Evolutionary conservation across 148 eudicot species (phyloP), one percentile per base, ranked within the genome.

Genomic region (Salicornia ramosissima): DNA sequence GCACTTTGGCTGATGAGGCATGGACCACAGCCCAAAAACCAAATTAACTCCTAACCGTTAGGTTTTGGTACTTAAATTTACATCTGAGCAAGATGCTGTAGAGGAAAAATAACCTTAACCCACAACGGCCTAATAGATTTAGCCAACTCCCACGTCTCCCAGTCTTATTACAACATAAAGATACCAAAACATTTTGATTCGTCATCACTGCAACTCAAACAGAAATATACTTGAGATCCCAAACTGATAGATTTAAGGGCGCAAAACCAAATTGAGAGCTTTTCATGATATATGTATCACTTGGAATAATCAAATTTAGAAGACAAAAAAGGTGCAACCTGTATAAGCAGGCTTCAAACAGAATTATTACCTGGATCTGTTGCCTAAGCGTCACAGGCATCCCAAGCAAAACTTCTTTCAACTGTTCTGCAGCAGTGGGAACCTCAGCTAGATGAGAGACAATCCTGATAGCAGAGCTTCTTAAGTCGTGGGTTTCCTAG

Each of bases 361-460:
- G 10, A 60, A 65, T 62, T 43, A 71, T 18, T 78, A 94, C 99
- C 99, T 94, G 99, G 70, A 94, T 92, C 78, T 83, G 81, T 84
- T 83, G 89, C 77, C 97, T 84, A 57, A 79, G 78, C 28, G 79
- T 75, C 33, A 60, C 85, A 39, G 97, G 89, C 99, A 94, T 89
- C 33, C 76, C 83, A 71, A 91, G 70, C 62, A 94, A 75, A 68
- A 79, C 86, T 62, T 91, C 93, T 78, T 87, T 94, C 75, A 94
- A 68, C 79, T 67, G 78, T 66, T 78, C 74, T 33, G 91, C 88
- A 22, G 91, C 84, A 75, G 85, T 80, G 65, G 97, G 90, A 77
- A 84, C 78, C 81, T 94, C 96, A 75, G 90, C 97, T 79, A 94
- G 84, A 77, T 87, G 88, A 74, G 97, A 82, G 64, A 94, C 97